Evolutionary conservation across 2,329 filamentous ascomycete genomes (phyloP).

Genomic region (Aureobasidium lini): DNA sequence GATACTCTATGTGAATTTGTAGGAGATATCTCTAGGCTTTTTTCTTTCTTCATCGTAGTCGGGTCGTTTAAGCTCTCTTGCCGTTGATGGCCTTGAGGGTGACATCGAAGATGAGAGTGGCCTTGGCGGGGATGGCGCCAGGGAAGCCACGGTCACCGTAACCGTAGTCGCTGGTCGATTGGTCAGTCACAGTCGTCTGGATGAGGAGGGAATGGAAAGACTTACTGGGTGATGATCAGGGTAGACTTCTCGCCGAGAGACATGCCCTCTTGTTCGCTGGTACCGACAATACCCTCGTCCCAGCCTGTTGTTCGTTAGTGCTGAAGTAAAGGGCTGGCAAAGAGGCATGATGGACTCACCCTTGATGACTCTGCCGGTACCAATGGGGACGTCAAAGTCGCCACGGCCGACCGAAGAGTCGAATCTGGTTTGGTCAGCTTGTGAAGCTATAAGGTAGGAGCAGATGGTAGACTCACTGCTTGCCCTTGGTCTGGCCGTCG

Average conservation of each 20-base stretch:
- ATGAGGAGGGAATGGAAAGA: conserved; percentile 10
- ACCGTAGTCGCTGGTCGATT: conserved; percentile 49
- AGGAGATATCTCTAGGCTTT: neutral
- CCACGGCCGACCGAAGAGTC: conserved; percentile 75
- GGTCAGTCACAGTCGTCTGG: neutral
- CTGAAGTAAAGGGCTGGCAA: neutral
- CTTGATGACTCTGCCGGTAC: conserved; percentile 75
- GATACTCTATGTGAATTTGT: neutral
- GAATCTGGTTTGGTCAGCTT: conserved; percentile 53
- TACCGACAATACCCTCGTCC: conserved; percentile 60
- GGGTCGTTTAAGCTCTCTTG: conserved; percentile 33
- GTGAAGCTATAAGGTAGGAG: neutral
- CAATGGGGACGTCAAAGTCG: conserved; percentile 71
- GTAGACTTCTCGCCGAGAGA: conserved; percentile 83
- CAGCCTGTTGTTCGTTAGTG: conserved; percentile 31
- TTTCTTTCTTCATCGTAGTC: neutral
- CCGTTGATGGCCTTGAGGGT: conserved; percentile 58
- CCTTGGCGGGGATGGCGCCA: conserved; percentile 64
- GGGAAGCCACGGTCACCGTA: conserved; percentile 66
- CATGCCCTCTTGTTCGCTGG: conserved; percentile 51
- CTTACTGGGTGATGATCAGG: conserved; percentile 71
- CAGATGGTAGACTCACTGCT: conserved; percentile 50
- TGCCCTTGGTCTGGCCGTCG: conserved; percentile 54
- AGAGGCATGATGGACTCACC: conserved; percentile 47
- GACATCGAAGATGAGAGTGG: conserved; percentile 73